Evolutionary conservation across 495 filamentous ascomycete genomes (phyloP), one percentile per base, ranked within the genome.

Genomic region (Tuber calosporum): DNA sequence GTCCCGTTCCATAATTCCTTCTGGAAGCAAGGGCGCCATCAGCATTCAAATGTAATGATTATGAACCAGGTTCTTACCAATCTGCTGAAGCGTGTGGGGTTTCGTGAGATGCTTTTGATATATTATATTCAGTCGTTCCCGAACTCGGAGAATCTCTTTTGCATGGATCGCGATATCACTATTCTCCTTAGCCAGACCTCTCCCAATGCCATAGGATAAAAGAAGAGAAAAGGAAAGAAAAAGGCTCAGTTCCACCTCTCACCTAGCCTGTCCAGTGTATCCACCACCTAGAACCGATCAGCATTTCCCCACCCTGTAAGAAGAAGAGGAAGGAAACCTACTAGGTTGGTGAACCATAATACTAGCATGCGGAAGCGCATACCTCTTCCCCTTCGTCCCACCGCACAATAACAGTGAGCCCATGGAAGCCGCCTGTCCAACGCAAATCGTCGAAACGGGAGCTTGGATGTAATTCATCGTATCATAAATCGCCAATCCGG

Each of bases 391-490:
- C n/a, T 90, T 85, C 67, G 91, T 86, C 19, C 95, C 95, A 58
- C 95, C 95, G 72, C 91, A 90, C 5, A 99, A 88, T 0, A 99
- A 86, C 34, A 97, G 86, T 2, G 90, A 92, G 69, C 94, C 95
- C 95, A 99, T 99, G 30, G 90, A 93, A 5, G 95, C 94, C 0
- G 95, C 95, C 82, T 96, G 93, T 7, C 95, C 95, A 36, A 98
- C 87, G 82, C 96, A 98, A 75, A 98, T 96, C 4, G 95, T 99
- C 62, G 89, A 91, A 6, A 98, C 93, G 15, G 95, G 92, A 6
- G 91, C 91, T 74, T 89, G 88, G 83, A 99, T 98, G 84, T 98
- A 99, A 74, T 90, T 90, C 94, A 99, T 99, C 69, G 96, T 98
- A 83, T 99, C 95, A 86, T 99, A 99, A 81, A 99, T 97, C 67